These are phyloP conservation scores for Arabis hirsuta DNA, from an alignment of 345 rosid species.

Conservation along the genomic window DNA sequence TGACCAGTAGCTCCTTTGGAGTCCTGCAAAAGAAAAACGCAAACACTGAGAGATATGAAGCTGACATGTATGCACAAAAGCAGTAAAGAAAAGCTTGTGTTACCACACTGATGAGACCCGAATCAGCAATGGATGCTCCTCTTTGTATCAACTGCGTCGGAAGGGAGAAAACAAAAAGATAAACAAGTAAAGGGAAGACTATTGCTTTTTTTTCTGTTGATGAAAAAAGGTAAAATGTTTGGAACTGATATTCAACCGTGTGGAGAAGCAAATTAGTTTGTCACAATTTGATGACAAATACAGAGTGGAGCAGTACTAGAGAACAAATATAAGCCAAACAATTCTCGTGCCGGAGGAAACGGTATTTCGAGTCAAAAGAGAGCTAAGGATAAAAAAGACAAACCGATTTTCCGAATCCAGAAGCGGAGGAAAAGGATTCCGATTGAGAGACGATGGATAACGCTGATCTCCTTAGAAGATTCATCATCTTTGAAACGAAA, in stretches of 20 bases:
- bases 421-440: constrained; percentile 37
- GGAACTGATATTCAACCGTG: neutral
- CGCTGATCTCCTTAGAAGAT: constrained; percentile 43
- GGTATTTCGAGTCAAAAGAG: neutral
- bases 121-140: constrained; percentile 34
- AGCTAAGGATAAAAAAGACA: neutral
- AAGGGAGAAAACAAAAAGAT: neutral
- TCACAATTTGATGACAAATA: neutral
- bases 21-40: constrained; percentile 51
- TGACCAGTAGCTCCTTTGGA: constrained; percentile 58
- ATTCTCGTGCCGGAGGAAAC: too few relatives aligned
- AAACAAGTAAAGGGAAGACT: constrained; percentile 4
- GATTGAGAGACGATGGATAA: constrained; percentile 24
- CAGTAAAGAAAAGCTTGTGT: constrained; percentile 17
- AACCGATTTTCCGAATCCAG: constrained; percentile 37
- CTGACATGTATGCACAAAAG: constrained; percentile 4
- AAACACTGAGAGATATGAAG: constrained; percentile 41
- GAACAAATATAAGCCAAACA: too few relatives aligned
- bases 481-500: constrained; percentile 34
- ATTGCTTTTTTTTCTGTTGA: neutral
- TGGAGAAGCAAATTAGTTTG: neutral
- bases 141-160: constrained; percentile 47
- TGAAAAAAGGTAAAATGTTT: neutral
- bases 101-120: constrained; percentile 45
- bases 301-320: neutral